Evolutionary conservation across 2,329 filamentous ascomycete genomes (phyloP).

Genomic region (Fusarium illudens): DNA sequence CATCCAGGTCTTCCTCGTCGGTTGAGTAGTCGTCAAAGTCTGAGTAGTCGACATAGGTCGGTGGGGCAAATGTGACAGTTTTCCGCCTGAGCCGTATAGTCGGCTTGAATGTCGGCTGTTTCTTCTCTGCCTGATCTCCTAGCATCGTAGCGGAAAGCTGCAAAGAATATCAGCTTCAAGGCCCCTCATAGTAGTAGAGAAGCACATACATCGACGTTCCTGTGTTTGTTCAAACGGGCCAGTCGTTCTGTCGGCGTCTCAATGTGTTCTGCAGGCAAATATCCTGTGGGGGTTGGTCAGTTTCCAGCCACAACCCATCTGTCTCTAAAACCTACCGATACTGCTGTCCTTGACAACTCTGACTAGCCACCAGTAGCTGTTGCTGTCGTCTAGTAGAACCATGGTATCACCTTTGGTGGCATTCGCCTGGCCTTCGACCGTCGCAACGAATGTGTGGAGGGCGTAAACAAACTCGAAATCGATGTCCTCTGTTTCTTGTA

Average conservation of each 20-base stretch:
- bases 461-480: conserved; percentile 99
- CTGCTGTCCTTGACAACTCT: conserved; percentile 97
- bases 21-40: conserved; percentile 88
- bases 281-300: conserved; percentile 66
- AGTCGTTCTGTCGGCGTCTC: conserved; percentile 96
- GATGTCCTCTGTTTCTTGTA: conserved; percentile 96
- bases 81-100: conserved; percentile 82
- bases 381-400: conserved; percentile 97
- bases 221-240: conserved; percentile 94
- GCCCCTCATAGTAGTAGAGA: not conserved
- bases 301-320: not conserved
- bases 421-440: conserved; percentile 97
- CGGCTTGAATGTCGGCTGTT: conserved; percentile 82
- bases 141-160: conserved; percentile 71
- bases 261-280: conserved; percentile 96
- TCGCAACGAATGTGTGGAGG: conserved; percentile 95
- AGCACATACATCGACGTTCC: conserved; percentile 88
- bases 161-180: conserved; percentile 14
- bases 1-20: conserved; percentile 70
- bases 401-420: conserved; percentile 98
- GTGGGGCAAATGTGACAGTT: conserved; percentile 84
- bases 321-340: conserved; percentile 66
- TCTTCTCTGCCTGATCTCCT: conserved; percentile 74
- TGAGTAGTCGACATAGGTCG: conserved; percentile 88
- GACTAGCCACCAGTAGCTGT: conserved; percentile 99